A percentile compares a stretch with the other conserved stretches of the same genome.
These are phyloP conservation scores for Jatropha multifida DNA, from an alignment of 441 rosid genomes.

Conservation along the genomic window DNA sequence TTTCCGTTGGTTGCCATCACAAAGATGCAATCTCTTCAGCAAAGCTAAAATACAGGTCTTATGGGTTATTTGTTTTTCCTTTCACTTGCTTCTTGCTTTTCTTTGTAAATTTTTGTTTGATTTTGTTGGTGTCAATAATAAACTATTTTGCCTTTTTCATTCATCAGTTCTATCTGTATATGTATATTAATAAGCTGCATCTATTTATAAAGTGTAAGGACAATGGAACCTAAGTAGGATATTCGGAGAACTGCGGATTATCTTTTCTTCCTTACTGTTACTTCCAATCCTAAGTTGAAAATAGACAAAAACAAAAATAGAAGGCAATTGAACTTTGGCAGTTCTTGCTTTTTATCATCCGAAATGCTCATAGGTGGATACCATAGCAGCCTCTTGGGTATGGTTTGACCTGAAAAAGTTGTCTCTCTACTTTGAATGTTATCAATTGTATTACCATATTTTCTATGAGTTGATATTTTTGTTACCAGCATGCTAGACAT, in stretches of 20 bases:
- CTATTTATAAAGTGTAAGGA: neutral
- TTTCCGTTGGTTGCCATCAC: slow-evolving; percentile 8
- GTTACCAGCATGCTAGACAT: neutral
- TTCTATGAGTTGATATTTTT: neutral
- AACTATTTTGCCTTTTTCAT: neutral
- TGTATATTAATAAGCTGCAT: neutral
- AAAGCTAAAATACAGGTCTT: slow-evolving; percentile 29
- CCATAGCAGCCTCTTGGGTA: neutral
- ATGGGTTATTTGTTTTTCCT: neutral
- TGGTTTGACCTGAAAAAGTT: neutral
- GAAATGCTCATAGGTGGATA: neutral
- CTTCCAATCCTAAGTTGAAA: neutral
- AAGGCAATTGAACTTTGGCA: neutral
- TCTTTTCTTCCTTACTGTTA: neutral
- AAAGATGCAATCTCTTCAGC: neutral
- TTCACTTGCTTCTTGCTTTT: neutral
- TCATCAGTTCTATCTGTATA: neutral
- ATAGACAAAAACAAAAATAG: neutral
- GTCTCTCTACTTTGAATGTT: neutral
- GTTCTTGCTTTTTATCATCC: neutral
- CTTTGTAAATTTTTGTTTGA: neutral
- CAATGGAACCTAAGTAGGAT: neutral
- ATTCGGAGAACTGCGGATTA: neutral
- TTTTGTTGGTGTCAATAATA: neutral
- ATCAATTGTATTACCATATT: neutral